Evolutionary conservation across 768 basidiomycete species (phyloP).

Genomic region (Pleurotus cornucopiae): DNA sequence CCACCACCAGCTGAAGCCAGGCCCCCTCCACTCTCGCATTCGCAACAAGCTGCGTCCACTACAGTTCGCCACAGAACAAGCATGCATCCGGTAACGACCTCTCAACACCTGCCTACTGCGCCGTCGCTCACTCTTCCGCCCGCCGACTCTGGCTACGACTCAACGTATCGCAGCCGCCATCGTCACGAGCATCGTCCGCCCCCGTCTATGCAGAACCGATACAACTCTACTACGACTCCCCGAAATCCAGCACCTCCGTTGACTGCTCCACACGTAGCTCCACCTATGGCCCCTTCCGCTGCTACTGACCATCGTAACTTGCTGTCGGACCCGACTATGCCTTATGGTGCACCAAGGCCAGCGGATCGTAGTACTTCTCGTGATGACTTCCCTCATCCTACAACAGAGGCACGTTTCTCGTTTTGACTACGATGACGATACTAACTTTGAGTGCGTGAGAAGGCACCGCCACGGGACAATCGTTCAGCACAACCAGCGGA

Average conservation of each 20-base stretch:
- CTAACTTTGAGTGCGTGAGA: too few species aligned
- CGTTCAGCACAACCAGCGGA: neutral
- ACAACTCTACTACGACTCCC: neutral
- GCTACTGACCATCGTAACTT: neutral
- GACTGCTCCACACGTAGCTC: too few species aligned
- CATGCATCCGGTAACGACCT: neutral
- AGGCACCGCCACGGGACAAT: neutral
- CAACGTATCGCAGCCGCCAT: neutral
- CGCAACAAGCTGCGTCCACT: neutral
- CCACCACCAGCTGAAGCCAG: neutral
- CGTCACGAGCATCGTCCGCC: neutral
- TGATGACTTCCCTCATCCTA: too few species aligned
- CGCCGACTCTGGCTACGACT: neutral
- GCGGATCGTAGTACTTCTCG: too few species aligned
- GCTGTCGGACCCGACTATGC: neutral
- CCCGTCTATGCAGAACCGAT: neutral
- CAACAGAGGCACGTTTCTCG: too few species aligned
- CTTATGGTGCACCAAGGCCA: neutral
- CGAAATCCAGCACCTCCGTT: too few species aligned
- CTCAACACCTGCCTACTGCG: neutral
- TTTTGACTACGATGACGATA: too few species aligned
- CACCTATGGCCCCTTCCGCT: neutral
- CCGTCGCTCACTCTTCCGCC: neutral
- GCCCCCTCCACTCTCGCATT: neutral
- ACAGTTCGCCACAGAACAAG: neutral